Evolutionary conservation across 768 basidiomycete species (phyloP), one percentile per base, ranked within the genome.

Genomic region (Daedalea quercina): DNA sequence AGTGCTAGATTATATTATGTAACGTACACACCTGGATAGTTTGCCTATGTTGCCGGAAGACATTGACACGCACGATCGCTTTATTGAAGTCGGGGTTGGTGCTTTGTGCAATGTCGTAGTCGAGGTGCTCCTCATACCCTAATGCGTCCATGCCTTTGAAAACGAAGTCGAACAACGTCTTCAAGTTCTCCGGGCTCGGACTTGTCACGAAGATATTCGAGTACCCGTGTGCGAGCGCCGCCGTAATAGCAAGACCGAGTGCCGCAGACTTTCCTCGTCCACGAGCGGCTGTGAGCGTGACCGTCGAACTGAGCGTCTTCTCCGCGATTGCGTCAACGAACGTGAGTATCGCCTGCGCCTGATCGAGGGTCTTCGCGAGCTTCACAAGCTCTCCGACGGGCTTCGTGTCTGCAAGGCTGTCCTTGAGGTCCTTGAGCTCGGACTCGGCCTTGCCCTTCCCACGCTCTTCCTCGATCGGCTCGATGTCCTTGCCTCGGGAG

Each of bases 161-260:
- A 24, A 97, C 79, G 67, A 99, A 98, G 54, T 97, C 93, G 63
- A 97, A 99, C n/a, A 98, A 67, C 0, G 95, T 98, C 73, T 89
- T 94, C 72, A 99, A 73, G 69, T 99, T 99, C 70, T 98, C 95
- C 1, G 96, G 96, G 63, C 87, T 92, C 0, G 96, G 96, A 67
- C 90, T 93, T 9, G 96, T 99, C 49, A 99, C 92, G 65, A 98
- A 99, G 53, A 98, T 91, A 68, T 99, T 99, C 48, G 90, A 88
- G 66, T 98, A 98, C 23, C 93, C 94, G 62, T 96, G 89, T 1
- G 85, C 87, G 20, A 98, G 74, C 1, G 96, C 94, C 12, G 92
- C 87, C 1, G 95, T 89, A 54, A 98, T 90, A 1, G 94, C 90
- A 45, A 99, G 72, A 34, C 96, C 96, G n/a, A 99, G 74, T 0